These are phyloP conservation scores for Gardenia jasminoides DNA, from an alignment of 257 asterid species.

Conservation along the genomic window DNA sequence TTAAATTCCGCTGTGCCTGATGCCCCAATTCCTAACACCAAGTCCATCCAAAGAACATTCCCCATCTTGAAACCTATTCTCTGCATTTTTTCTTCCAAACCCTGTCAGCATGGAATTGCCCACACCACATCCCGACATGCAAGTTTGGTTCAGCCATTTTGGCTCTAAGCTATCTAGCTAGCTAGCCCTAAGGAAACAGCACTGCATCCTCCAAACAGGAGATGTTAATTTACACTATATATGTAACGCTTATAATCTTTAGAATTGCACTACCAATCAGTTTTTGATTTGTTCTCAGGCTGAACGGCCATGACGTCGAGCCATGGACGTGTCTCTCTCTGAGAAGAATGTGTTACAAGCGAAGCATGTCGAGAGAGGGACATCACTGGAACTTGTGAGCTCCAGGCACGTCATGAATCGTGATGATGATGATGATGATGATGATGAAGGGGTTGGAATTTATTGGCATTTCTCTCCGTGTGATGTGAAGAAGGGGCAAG, in stretches of 20 bases:
- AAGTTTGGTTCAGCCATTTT: slow-evolving; percentile 18
- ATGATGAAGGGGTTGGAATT: neutral
- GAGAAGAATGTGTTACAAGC: slow-evolving; percentile 15
- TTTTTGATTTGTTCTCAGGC: neutral
- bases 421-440: no score
- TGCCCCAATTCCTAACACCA: no score
- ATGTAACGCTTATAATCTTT: neutral
- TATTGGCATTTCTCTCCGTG: neutral
- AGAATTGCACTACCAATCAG: neutral
- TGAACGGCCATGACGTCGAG: neutral
- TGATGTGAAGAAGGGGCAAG: neutral
- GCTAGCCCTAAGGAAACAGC: neutral
- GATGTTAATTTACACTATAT: neutral
- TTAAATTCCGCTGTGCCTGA: no score
- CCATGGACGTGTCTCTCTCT: slow-evolving; percentile 19
- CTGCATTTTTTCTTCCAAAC: neutral
- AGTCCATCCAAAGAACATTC: slow-evolving; percentile 24
- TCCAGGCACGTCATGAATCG: neutral
- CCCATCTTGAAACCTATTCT: slow-evolving; percentile 8
- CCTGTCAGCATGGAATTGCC: slow-evolving; percentile 15
- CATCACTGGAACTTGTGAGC: no score
- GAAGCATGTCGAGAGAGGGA: neutral
- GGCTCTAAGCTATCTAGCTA: neutral
- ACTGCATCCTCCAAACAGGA: slow-evolving; percentile 4
- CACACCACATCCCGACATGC: slow-evolving; percentile 11